Conservation (phyloP, 495 filamentous ascomycete species). For the Aspergillus hancockii region DNA sequence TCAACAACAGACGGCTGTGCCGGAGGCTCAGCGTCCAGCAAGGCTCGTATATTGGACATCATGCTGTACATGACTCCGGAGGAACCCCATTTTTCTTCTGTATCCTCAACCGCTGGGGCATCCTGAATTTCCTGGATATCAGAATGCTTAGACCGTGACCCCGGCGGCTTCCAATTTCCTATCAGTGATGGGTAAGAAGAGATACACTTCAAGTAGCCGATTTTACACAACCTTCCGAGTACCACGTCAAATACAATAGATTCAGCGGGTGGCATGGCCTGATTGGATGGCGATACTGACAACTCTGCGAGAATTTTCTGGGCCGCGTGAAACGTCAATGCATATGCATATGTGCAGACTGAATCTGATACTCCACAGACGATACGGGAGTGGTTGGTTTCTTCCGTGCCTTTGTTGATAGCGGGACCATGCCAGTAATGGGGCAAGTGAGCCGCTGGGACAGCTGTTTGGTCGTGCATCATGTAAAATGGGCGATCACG, state of each 20-base stretch:
- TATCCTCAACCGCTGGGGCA: not conserved
- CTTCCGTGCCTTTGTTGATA: not conserved
- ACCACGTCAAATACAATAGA: constrained; percentile 11
- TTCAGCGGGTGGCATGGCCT: constrained; percentile 4
- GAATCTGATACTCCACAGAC: constrained; percentile 4
- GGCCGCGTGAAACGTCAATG: constrained; percentile 52
- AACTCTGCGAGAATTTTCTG: constrained; percentile 41
- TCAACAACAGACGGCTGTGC: not conserved
- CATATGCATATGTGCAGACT: constrained; percentile 36
- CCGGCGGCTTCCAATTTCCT: constrained; percentile 6
- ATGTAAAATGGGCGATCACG: constrained; percentile 7
- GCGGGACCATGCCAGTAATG: constrained; percentile 1
- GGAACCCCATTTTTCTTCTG: not conserved
- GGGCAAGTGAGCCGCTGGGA: not conserved
- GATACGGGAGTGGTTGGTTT: constrained; percentile 9
- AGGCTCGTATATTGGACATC: not conserved
- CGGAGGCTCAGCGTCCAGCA: not conserved
- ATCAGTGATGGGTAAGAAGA: constrained; percentile 15
- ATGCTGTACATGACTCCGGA: not conserved
- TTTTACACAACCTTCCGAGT: constrained; percentile 11
- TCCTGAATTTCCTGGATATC: constrained; percentile 11
- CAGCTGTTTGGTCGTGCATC: constrained; percentile 14
- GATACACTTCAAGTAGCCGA: constrained; percentile 17
- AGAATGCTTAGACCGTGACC: constrained; percentile 8
- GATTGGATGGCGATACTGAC: constrained; percentile 12